Percentiles rank a stretch among this genome's conserved stretches.
Evolutionary conservation across 257 asterid species (phyloP).

Genomic region (Striga asiatica): DNA sequence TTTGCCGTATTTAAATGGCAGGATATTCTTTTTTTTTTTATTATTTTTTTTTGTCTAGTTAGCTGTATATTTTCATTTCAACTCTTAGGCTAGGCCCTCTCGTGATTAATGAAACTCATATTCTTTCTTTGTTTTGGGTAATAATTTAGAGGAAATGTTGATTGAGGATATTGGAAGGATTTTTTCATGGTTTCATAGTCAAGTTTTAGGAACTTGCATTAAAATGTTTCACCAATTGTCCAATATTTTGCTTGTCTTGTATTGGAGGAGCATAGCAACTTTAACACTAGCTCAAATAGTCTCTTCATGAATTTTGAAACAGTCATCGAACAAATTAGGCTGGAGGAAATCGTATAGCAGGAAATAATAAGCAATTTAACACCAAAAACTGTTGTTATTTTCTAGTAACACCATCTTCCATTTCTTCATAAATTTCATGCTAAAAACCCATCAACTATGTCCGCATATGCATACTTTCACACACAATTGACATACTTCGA

Average conservation of each 20-base stretch:
- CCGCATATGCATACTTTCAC: no score
- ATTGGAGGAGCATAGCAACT: not conserved
- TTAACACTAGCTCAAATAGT: not conserved
- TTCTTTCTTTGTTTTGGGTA: not conserved
- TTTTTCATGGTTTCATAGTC: not conserved
- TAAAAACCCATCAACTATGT: no score
- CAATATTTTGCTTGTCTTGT: not conserved
- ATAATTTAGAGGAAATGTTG: not conserved
- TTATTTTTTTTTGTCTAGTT: not conserved
- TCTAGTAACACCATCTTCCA: no score
- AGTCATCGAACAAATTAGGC: no score
- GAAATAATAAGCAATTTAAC: no score
- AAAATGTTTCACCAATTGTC: not conserved
- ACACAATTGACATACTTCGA: no score
- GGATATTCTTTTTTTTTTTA: no score
- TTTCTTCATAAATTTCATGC: no score
- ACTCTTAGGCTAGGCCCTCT: not conserved
- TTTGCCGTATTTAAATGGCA: not conserved
- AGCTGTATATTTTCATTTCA: not conserved
- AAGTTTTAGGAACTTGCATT: not conserved
- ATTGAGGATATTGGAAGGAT: not conserved
- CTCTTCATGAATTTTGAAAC: no score
- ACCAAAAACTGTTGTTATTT: no score
- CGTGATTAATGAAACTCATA: not conserved
- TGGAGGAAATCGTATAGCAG: no score